Conservation (phyloP, 2,329 filamentous ascomycete genomes). For the Cordyceps farinosa region DNA sequence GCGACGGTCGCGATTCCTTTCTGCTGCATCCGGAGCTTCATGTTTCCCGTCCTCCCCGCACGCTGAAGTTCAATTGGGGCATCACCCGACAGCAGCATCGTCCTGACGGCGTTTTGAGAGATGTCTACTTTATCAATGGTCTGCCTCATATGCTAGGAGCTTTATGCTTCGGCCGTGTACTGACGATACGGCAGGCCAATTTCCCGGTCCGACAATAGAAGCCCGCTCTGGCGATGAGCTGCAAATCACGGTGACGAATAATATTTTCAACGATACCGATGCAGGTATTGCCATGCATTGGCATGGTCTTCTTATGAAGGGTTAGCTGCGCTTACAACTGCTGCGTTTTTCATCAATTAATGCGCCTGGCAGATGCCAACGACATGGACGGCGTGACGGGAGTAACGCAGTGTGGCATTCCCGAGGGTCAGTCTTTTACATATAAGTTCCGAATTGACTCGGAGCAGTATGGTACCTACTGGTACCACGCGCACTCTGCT, state of each 20-base stretch:
- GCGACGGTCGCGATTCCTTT: not conserved
- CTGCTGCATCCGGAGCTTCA: conserved; percentile 16
- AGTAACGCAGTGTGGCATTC: conserved; percentile 59
- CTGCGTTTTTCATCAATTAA: not conserved
- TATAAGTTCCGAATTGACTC: conserved; percentile 30
- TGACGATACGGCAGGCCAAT: conserved; percentile 10
- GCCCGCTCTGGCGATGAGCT: conserved; percentile 35
- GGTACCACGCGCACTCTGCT: conserved; percentile 37
- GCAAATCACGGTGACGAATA: conserved; percentile 37
- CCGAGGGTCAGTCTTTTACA: conserved; percentile 48
- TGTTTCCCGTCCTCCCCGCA: conserved; percentile 11
- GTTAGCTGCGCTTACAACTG: conserved; percentile 44
- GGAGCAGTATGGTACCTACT: conserved; percentile 56
- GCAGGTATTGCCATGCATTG: conserved; percentile 58
- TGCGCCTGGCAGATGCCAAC: conserved; percentile 6
- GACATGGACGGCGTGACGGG: conserved; percentile 61
- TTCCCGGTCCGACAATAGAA: conserved; percentile 19
- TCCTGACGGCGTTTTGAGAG: conserved; percentile 17
- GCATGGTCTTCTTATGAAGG: conserved; percentile 63
- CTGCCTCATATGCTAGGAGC: not conserved
- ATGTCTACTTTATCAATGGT: conserved; percentile 20
- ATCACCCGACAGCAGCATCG: conserved; percentile 15
- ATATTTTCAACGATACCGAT: conserved; percentile 29
- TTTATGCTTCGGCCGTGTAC: not conserved
- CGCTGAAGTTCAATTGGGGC: conserved; percentile 15